Percentiles rank a stretch among this genome's conserved stretches.
phyloP scores from a whole-genome alignment of 2,329 filamentous ascomycete genomes.

The Colletotrichum endophyticum region DNA sequence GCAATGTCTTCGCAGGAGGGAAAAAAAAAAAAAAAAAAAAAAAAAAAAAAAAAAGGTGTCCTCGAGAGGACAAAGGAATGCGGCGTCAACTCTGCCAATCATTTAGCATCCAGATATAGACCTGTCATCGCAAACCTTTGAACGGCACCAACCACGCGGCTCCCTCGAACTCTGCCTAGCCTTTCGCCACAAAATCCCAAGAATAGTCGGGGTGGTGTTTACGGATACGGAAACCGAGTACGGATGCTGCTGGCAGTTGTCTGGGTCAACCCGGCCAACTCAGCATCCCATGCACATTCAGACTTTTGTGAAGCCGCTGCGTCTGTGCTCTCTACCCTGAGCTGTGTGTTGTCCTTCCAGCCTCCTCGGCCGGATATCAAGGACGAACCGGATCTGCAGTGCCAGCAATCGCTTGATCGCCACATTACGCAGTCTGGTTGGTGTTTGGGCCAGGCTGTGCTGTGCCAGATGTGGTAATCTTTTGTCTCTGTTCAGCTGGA shows the following conservation, averaged over 20 bases:
- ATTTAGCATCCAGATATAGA: not conserved
- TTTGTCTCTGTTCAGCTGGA: not conserved
- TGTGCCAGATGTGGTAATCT: not conserved
- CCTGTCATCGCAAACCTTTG: not conserved
- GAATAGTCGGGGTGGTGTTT: not conserved
- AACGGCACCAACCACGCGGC: not conserved
- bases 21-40: no score
- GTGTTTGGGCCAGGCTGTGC: not conserved
- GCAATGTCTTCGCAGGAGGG: not conserved
- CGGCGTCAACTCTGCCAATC: not conserved
- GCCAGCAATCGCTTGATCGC: not conserved
- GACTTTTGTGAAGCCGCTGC: not conserved
- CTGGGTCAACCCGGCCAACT: not conserved
- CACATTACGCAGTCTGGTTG: not conserved
- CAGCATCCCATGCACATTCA: not conserved
- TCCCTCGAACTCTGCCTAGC: not conserved
- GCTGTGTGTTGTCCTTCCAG: not conserved
- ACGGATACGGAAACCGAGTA: not conserved
- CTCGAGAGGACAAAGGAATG: not conserved
- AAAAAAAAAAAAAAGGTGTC: not conserved
- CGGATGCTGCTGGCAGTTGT: not conserved
- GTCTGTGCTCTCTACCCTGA: not conserved
- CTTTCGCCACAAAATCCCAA: not conserved
- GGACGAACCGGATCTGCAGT: not conserved
- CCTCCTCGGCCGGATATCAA: not conserved